Percentiles rank a stretch among this genome's conserved stretches.
phyloP scores from a whole-genome alignment of 2,329 filamentous ascomycete species.

The Alternaria gansuensis region DNA sequence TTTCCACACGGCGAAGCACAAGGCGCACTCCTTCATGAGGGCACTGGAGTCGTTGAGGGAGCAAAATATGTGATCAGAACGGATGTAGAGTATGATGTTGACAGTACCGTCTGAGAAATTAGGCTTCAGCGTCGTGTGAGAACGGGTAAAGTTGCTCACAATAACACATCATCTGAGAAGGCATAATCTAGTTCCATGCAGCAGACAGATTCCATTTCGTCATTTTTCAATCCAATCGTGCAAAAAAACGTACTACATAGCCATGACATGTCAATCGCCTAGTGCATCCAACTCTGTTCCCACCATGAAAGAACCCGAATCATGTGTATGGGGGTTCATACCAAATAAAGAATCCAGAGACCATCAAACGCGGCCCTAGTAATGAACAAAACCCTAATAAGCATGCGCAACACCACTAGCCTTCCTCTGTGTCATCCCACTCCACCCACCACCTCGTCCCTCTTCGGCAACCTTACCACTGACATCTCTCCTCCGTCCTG shows the following conservation, averaged over 20 bases:
- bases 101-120: not conserved
- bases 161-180: too few species aligned
- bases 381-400: constrained; percentile 5
- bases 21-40: constrained; percentile 73
- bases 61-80: constrained; percentile 75
- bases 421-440: constrained; percentile 52
- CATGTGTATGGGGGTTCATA: not conserved
- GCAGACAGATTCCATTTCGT: constrained; percentile 4
- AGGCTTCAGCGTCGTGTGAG: not conserved
- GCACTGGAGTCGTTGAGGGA: constrained; percentile 72
- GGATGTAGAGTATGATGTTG: constrained; percentile 74
- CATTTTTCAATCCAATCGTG: not conserved
- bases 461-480: constrained; percentile 80
- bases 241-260: constrained; percentile 4
- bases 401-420: constrained; percentile 50
- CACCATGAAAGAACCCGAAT: not conserved
- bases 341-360: not conserved
- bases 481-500: constrained; percentile 60
- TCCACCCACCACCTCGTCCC: constrained; percentile 61
- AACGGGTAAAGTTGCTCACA: not conserved
- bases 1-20: constrained; percentile 75
- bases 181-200: not conserved
- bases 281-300: not conserved
- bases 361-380: constrained; percentile 1
- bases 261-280: constrained; percentile 1